Conservation (phyloP, 371 early-diverging fungal species). For the Amoeboaphelidium occidentale region DNA sequence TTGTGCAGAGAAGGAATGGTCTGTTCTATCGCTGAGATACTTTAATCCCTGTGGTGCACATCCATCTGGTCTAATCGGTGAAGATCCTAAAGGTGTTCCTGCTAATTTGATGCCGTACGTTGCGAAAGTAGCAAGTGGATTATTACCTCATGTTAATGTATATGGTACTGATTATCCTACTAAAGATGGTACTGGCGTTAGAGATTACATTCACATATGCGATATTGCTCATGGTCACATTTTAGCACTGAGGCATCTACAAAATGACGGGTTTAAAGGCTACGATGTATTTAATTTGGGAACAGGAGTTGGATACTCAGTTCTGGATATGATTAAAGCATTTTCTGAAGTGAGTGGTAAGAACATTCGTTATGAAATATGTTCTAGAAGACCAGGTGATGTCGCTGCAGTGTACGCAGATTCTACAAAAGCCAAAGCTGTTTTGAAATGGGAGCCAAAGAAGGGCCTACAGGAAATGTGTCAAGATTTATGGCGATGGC, state of each 20-base stretch:
- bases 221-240: constrained; percentile 68
- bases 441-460: constrained; percentile 45
- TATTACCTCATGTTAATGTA: constrained; percentile 37
- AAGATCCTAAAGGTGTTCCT: constrained; percentile 51
- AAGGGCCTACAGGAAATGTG: constrained; percentile 39
- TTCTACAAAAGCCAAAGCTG: constrained; percentile 33
- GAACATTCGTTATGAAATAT: constrained; percentile 28
- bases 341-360: constrained; percentile 39
- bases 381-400: constrained; percentile 55
- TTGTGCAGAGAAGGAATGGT: constrained; percentile 34
- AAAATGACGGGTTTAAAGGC: constrained; percentile 13
- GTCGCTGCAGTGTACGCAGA: constrained; percentile 55
- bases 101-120: constrained; percentile 72
- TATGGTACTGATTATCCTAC: constrained; percentile 70
- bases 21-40: constrained; percentile 50
- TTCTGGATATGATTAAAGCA: constrained; percentile 52
- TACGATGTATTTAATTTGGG: constrained; percentile 61
- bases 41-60: constrained; percentile 73
- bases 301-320: constrained; percentile 57
- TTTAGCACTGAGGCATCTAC: constrained; percentile 38
- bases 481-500: constrained; percentile 60
- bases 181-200: constrained; percentile 56
- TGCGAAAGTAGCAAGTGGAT: constrained; percentile 50
- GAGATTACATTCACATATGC: constrained; percentile 71
- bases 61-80: constrained; percentile 58